Conservation (phyloP, 257 asterid species). For the Echites panduratus region DNA sequence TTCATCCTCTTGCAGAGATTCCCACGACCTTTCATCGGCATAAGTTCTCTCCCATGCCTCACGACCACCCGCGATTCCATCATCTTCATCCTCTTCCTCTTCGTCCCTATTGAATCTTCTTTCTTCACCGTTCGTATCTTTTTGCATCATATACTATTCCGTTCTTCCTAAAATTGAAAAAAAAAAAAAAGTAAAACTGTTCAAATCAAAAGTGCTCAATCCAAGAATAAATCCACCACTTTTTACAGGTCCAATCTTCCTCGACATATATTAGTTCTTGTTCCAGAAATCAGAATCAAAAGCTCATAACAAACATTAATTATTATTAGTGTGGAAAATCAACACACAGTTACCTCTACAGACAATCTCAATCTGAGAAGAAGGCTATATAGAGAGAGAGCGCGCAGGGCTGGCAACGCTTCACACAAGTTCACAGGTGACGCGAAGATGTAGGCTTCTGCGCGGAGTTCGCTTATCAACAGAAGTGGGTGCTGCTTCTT, state of each 20-base stretch:
- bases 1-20: slow-evolving; percentile 94
- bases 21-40: slow-evolving; percentile 97
- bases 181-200: neutral
- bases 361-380: neutral
- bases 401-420: neutral
- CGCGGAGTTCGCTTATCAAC: neutral
- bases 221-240: neutral
- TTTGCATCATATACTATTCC: slow-evolving; percentile 12
- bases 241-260: neutral
- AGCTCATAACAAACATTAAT: neutral
- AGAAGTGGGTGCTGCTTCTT: neutral
- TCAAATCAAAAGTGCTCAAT: slow-evolving; percentile 2
- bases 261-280: neutral
- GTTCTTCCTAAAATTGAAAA: neutral
- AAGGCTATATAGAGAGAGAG: neutral
- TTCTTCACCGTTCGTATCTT: slow-evolving; percentile 41
- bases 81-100: slow-evolving; percentile 76
- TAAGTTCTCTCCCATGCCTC: slow-evolving; percentile 94
- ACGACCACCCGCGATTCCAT: slow-evolving; percentile 48
- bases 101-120: slow-evolving; percentile 39
- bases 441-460: neutral
- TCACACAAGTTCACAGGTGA: neutral
- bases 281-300: neutral
- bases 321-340: neutral
- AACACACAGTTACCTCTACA: neutral